These are phyloP conservation scores for Astraeus odoratus DNA, from an alignment of 768 basidiomycete genomes.

Conservation along the genomic window DNA sequence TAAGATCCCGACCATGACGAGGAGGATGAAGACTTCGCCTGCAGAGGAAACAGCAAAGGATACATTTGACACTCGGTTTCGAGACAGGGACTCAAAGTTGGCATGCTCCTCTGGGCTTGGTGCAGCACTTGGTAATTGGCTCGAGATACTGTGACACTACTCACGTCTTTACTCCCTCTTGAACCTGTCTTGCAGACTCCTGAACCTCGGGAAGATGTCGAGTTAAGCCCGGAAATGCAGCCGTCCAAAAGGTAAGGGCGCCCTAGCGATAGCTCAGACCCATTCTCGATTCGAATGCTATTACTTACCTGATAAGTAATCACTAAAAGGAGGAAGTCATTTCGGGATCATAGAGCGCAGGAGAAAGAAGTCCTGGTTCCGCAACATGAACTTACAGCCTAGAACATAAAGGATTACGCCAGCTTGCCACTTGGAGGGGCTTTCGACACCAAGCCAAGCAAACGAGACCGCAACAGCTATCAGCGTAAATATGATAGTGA, in stretches of 20 bases:
- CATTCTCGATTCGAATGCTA: neutral
- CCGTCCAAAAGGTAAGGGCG: conserved; percentile 75
- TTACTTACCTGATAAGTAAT: conserved; percentile 59
- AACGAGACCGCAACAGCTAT: conserved; percentile 63
- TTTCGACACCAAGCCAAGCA: conserved; percentile 70
- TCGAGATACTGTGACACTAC: conserved; percentile 1
- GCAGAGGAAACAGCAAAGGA: conserved; percentile 64
- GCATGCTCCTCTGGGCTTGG: conserved; percentile 45
- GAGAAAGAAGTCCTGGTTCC: neutral
- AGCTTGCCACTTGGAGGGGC: conserved; percentile 55
- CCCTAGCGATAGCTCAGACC: conserved; percentile 33
- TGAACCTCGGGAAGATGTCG: conserved; percentile 65
- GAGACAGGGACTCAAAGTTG: conserved; percentile 51
- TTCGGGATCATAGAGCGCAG: neutral
- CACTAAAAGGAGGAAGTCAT: conserved; percentile 31
- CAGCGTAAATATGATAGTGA: conserved; percentile 68
- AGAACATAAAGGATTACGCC: conserved; percentile 58
- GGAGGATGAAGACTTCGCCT: conserved; percentile 65
- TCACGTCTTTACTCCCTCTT: conserved; percentile 42
- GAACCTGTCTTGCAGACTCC: conserved; percentile 36
- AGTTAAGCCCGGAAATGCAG: conserved; percentile 73
- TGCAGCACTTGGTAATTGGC: neutral
- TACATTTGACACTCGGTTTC: conserved; percentile 71
- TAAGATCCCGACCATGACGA: conserved; percentile 69
- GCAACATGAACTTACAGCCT: conserved; percentile 39